Base-by-base conservation (phyloP, 805 yeast species). In the Starmera caribaea region DNA sequence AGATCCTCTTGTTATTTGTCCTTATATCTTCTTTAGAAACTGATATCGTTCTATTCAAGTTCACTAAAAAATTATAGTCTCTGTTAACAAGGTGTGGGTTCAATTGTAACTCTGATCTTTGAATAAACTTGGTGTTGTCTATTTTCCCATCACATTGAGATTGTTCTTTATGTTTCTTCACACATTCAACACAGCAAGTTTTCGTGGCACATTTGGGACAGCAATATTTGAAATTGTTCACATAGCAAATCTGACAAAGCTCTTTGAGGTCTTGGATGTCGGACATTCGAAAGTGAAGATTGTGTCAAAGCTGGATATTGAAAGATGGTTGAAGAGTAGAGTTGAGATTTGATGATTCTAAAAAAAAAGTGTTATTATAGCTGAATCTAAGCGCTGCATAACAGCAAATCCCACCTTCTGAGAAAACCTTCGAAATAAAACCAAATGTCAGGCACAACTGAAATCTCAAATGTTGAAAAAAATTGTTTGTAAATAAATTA, bases 11-110 rank as follows among this genome's bases (percentile, higher is more conserved):
- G 35, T 72, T 73, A 41, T 63, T 69, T 7, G 62, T 50, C 40
- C 54, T 46, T 9, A 65, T 58, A 51, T 80, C 90, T 1, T 57
- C 58, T 48, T 75, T 78, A 8, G 77, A 73, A 13, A 84, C 56
- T n/a, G 69, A 68, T 12, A 87, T 64, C 3, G 68, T 58, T 34
- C 97, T 62, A 37, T 78, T 79, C 40, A 85, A 49, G 16, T 62
- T 65, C 41, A 74, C 65, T 28, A 89, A 59, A 52, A 84, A 85
- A 53, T 85, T 81, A 57, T 87, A 89, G 55, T 89, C 97, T 44
- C 97, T 61, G 53, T 88, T 87, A 7, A 88, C 51, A 1, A 48
- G 35, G 2, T 40, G 37, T 47, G 59, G 42, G 15, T 60, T 52
- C 34, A 72, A 68, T 5, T 48, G 42, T 16, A 87, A 58, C 3